These are phyloP conservation scores for Coemansia aciculifera DNA, from an alignment of 192 early-diverging fungal species.

Conservation along the genomic window DNA sequence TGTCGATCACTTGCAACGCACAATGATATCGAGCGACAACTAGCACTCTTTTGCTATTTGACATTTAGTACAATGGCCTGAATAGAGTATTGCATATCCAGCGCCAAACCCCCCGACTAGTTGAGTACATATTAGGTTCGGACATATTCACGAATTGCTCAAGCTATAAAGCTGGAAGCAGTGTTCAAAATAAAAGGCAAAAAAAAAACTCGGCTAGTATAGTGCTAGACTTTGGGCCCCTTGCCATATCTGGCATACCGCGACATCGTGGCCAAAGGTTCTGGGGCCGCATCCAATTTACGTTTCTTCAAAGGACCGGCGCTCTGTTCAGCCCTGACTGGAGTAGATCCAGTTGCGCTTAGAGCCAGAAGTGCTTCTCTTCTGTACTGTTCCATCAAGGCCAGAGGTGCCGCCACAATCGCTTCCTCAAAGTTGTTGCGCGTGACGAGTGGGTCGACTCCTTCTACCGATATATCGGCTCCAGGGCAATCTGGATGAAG, in stretches of 20 bases:
- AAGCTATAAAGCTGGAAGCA: too few relatives aligned
- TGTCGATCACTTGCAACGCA: constrained; percentile 44
- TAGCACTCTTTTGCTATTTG: background rate
- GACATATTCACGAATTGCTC: background rate
- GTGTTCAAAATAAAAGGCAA: background rate
- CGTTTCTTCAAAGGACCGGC: background rate
- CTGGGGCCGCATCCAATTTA: background rate
- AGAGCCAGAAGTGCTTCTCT: background rate
- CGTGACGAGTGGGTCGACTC: background rate
- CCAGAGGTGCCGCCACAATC: background rate
- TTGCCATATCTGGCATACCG: background rate
- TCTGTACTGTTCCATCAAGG: background rate
- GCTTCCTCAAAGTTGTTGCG: background rate
- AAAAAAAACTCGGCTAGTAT: background rate
- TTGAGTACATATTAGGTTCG: background rate
- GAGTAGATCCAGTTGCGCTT: background rate
- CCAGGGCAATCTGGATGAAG: background rate
- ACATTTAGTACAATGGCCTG: too few relatives aligned
- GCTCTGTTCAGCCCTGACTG: background rate
- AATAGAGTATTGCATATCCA: too few relatives aligned
- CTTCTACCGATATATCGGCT: too few relatives aligned
- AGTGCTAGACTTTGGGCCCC: too few relatives aligned
- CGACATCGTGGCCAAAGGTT: background rate
- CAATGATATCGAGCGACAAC: constrained; percentile 12
- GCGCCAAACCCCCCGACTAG: background rate